Percentiles rank a stretch among this genome's conserved stretches.
These are phyloP conservation scores for Nemania sp. DNA, from an alignment of 2,329 filamentous ascomycete genomes.

Conservation along the genomic window DNA sequence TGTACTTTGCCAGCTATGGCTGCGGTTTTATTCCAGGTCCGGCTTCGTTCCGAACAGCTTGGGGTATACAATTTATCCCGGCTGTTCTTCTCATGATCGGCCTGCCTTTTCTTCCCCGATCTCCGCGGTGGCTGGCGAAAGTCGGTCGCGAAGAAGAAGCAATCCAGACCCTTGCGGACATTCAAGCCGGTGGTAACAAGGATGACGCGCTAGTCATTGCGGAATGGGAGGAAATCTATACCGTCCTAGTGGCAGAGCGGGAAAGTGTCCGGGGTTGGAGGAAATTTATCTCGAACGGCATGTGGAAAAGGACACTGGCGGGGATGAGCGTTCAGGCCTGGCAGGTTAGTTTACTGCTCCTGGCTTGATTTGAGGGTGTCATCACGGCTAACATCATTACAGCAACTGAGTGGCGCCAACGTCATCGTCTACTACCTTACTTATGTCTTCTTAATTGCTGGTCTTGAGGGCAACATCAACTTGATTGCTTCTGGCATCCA, in stretches of 20 bases:
- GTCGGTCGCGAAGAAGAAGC: constrained; percentile 70
- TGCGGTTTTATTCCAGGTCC: constrained; percentile 70
- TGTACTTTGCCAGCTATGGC: constrained; percentile 77
- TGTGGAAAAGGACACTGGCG: constrained; percentile 69
- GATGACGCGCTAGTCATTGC: constrained; percentile 67
- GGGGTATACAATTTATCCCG: constrained; percentile 73
- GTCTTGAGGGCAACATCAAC: constrained; percentile 63
- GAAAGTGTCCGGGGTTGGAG: constrained; percentile 53
- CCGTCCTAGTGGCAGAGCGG: constrained; percentile 54
- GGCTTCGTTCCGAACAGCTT: constrained; percentile 72
- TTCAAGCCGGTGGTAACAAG: constrained; percentile 68
- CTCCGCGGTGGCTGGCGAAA: constrained; percentile 72
- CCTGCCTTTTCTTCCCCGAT: constrained; percentile 72
- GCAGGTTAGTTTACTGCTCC: constrained; percentile 55
- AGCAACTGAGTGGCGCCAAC: constrained; percentile 65
- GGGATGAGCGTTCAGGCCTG: constrained; percentile 69
- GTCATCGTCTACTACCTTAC: constrained; percentile 70
- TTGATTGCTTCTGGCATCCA: constrained; percentile 67
- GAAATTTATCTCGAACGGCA: constrained; percentile 59
- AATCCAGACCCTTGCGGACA: constrained; percentile 64
- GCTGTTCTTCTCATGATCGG: constrained; percentile 68
- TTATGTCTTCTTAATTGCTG: constrained; percentile 71
- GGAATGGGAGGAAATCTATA: constrained; percentile 66
- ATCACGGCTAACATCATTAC: constrained; percentile 23
- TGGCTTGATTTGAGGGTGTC: not conserved